Percentiles rank a stretch among this genome's conserved stretches.
phyloP scores from a whole-genome alignment of 2,329 filamentous ascomycete species.

The Grosmannia huntii region DNA sequence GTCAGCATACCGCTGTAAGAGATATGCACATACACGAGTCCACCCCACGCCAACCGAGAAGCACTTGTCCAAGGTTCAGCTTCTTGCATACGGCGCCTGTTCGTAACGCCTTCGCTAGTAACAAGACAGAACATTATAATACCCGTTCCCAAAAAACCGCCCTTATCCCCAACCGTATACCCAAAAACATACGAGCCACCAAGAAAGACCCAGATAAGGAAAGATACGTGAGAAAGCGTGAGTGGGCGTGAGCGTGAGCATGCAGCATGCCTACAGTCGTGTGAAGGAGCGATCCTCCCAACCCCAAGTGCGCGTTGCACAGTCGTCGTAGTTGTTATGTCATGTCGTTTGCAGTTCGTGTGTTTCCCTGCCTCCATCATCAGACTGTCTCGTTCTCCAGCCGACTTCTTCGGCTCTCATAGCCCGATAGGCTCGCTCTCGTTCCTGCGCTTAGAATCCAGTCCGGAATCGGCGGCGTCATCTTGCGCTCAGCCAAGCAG shows the following conservation, averaged over 20 bases:
- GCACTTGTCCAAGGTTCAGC: not conserved
- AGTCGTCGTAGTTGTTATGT: not conserved
- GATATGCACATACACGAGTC: constrained; percentile 1
- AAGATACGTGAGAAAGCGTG: not conserved
- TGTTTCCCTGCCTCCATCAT: not conserved
- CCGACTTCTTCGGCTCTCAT: constrained; percentile 24
- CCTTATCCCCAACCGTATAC: not conserved
- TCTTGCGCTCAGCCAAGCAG: constrained; percentile 26
- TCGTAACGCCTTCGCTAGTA: not conserved
- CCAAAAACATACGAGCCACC: not conserved
- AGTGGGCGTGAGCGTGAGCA: not conserved
- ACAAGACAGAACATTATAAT: not conserved
- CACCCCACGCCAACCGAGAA: not conserved
- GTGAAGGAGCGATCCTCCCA: not conserved
- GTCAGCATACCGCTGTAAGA: not conserved
- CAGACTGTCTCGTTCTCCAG: constrained; percentile 1
- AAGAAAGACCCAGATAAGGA: not conserved
- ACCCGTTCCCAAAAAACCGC: not conserved
- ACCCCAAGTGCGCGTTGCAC: not conserved
- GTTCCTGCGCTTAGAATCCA: constrained; percentile 45
- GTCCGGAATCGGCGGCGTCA: constrained; percentile 49
- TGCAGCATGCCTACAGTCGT: not conserved
- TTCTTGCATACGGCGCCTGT: not conserved
- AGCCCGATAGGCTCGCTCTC: constrained; percentile 34
- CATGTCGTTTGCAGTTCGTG: not conserved